Percentiles rank a stretch among this genome's conserved stretches.
Evolutionary conservation across 768 basidiomycete genomes (phyloP).

Genomic region (Strobilomyces confusus): DNA sequence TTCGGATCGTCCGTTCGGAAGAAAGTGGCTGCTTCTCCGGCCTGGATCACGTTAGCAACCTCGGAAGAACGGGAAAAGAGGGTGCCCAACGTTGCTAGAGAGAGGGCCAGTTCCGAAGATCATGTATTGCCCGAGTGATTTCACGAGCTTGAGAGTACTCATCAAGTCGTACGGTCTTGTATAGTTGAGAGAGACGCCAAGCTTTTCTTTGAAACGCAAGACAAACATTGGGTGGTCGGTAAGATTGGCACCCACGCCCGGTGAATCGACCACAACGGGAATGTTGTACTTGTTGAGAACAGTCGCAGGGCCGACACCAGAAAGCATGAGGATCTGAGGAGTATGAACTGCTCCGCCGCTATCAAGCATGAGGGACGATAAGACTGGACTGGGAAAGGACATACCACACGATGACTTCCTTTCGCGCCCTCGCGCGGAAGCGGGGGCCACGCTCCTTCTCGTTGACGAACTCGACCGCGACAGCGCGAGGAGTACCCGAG

Average conservation of each 20-base stretch:
- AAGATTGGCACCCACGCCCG: slow-evolving; percentile 72
- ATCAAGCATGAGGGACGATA: neutral
- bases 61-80: neutral
- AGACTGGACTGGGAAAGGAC: slow-evolving; percentile 9
- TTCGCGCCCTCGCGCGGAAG: slow-evolving; percentile 46
- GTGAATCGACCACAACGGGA: slow-evolving; percentile 55
- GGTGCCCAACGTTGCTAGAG: slow-evolving; percentile 46
- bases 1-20: slow-evolving; percentile 30
- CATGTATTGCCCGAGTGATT: slow-evolving; percentile 40
- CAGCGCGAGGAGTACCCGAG: slow-evolving; percentile 41
- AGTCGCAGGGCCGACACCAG: slow-evolving; percentile 68
- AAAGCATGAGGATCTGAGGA: slow-evolving; percentile 67
- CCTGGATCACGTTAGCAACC: slow-evolving; percentile 13
- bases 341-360: slow-evolving; percentile 64
- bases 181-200: slow-evolving; percentile 39
- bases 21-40: slow-evolving; percentile 30
- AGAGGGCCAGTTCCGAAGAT: slow-evolving; percentile 46
- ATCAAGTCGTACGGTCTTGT: slow-evolving; percentile 26
- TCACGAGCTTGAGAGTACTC: slow-evolving; percentile 25
- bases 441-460: slow-evolving; percentile 18
- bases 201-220: slow-evolving; percentile 50
- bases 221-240: slow-evolving; percentile 63
- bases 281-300: slow-evolving; percentile 53
- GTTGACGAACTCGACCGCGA: slow-evolving; percentile 58
- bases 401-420: slow-evolving; percentile 62